Evolutionary conservation across 257 asterid genomes (phyloP).

Genomic region (Primulina eburnea): DNA sequence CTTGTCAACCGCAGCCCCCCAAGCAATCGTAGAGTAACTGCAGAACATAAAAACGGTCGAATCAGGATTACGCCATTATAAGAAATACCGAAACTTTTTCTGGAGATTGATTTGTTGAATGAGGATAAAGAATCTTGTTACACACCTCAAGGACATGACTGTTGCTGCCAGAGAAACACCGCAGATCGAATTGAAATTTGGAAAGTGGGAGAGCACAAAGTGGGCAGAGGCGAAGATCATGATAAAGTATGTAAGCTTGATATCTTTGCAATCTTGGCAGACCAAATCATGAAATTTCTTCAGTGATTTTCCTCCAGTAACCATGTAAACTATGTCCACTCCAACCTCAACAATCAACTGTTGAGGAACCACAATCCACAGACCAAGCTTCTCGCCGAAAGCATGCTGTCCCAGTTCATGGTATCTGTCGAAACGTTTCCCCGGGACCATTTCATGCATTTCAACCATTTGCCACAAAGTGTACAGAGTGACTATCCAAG

Average conservation of each 20-base stretch:
- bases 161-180: slow-evolving; percentile 36
- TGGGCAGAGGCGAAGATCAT: slow-evolving; percentile 39
- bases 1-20: slow-evolving; percentile 31
- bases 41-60: background rate
- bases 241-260: slow-evolving; percentile 27
- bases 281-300: slow-evolving; percentile 29
- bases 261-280: slow-evolving; percentile 23
- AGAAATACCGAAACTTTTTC: background rate
- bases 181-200: slow-evolving; percentile 29
- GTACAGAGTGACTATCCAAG: slow-evolving; percentile 35
- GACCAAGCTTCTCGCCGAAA: slow-evolving; percentile 33
- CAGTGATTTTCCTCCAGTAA: slow-evolving; percentile 40
- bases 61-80: background rate
- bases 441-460: slow-evolving; percentile 37
- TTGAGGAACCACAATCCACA: slow-evolving; percentile 51
- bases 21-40: slow-evolving; percentile 38
- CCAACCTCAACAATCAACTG: slow-evolving; percentile 40
- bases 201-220: slow-evolving; percentile 35
- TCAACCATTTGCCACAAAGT: slow-evolving; percentile 43
- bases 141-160: slow-evolving; percentile 34
- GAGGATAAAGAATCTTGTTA: background rate
- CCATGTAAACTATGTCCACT: slow-evolving; percentile 46
- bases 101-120: background rate
- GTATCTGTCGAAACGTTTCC: slow-evolving; percentile 37
- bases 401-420: slow-evolving; percentile 40